These are phyloP conservation scores for Penicillium sp. DNA, from an alignment of 2,329 filamentous ascomycete genomes.

Conservation along the genomic window DNA sequence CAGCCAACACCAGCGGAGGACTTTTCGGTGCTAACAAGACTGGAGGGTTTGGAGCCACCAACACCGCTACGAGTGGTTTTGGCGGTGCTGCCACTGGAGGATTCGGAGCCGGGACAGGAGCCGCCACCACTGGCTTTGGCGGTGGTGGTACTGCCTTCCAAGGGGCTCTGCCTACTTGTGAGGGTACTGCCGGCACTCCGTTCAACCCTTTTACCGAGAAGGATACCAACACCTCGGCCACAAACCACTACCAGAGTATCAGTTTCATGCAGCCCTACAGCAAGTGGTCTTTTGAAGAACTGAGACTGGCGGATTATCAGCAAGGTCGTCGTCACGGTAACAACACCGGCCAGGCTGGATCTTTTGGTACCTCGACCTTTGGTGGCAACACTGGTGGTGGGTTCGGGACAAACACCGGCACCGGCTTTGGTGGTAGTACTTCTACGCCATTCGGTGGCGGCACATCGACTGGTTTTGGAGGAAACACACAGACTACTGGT, in stretches of 20 bases:
- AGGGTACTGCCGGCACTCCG: conserved; percentile 47
- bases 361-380: conserved; percentile 71
- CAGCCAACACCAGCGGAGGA: conserved; percentile 31
- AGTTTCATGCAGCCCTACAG: conserved; percentile 54
- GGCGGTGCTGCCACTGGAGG: conserved; percentile 14
- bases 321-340: conserved; percentile 84
- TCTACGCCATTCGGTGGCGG: conserved; percentile 36
- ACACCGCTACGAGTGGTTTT: conserved; percentile 23
- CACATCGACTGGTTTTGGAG: conserved; percentile 46
- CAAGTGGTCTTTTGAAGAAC: conserved; percentile 84
- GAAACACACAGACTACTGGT: conserved; percentile 41
- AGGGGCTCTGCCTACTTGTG: conserved; percentile 38
- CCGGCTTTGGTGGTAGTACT: conserved; percentile 45
- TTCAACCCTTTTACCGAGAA: conserved; percentile 48
- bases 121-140: conserved; percentile 32
- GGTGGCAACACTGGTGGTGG: conserved; percentile 39
- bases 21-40: conserved; percentile 27
- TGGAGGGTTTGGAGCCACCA: conserved; percentile 28
- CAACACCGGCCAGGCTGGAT: conserved; percentile 72
- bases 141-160: conserved; percentile 44
- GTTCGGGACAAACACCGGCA: conserved; percentile 39
- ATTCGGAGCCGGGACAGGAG: conserved; percentile 23
- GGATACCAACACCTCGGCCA: conserved; percentile 38
- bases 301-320: conserved; percentile 81
- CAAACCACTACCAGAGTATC: conserved; percentile 50